Base-by-base conservation (phyloP, 441 rosid genomes). In the Aleurites moluccanus region DNA sequence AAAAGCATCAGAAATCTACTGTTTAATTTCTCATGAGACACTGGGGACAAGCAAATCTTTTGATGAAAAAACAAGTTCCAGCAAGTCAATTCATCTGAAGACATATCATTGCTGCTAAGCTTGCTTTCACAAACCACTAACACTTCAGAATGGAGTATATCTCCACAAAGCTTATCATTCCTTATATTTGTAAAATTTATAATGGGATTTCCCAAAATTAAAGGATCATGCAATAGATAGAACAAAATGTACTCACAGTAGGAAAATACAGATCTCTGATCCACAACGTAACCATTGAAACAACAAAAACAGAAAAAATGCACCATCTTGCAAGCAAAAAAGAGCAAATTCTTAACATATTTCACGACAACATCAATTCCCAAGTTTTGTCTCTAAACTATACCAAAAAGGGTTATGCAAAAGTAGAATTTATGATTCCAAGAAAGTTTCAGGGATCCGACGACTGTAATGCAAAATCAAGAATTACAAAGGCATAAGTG, bases 11-110 rank as follows among this genome's bases (percentile, higher is more conserved):
- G 44, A 50, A 67, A 28, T 25, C 79, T 33, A 63, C 70, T 67
- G 52, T 69, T 25, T 42, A 49, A 25, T 21, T 65, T 47, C 68
- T 70, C 55, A 61, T 40, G 21, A 64, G 69, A 62, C 55, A 35
- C 27, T 66, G 50, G 64, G 25, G 53, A 67, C n/a, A 6, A 69
- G 70, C 66, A 79, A 23, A 73, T 65, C 79, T 64, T 69, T 60
- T 21, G 42, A 76, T 62, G 52, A 68, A 27, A 44, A 55, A 75
- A 75, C 23, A 60, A 70, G 69, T 49, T 66, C 9, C 53, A 70
- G 66, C 56, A 50, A 15, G 57, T 55, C 23, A 60, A 52, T 21
- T 47, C 35, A 60, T 35, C 62, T 14, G n/a, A 45, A 66, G 55
- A 47, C 44, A 9, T 15, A 33, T 28, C 16, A 72, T 11, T 35